Evolutionary conservation across 495 filamentous ascomycete species (phyloP), one percentile per base, ranked within the genome.

Genomic region (Apodospora peruviana): DNA sequence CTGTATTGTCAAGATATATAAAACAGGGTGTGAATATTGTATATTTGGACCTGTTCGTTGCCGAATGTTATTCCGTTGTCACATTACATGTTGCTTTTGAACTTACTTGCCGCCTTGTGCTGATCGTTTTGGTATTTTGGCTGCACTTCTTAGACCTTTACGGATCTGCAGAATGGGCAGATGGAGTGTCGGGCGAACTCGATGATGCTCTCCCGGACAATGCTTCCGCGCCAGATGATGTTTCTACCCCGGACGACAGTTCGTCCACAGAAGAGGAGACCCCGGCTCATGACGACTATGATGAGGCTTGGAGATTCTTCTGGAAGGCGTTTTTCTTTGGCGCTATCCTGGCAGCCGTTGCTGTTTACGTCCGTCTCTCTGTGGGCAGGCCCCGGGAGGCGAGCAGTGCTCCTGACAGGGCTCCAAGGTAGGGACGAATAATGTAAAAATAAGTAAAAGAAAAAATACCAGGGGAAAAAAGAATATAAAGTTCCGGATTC

Each of bases 241-340:
- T 3, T 17, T 16, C 37, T 20, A 9, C 37, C 18, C 9, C 37
- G 12, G 9, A 9, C 37, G 38, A 40, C 43, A 16, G 36, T 16
- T 32, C 23, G 25, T 22, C 40, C 34, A 42, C 41, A 19, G 45
- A 45, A 25, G 19, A 34, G 16, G 40, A 59, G 17, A 25, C 37
- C 22, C 21, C 41, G 34, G 37, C 22, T 20, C 18, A 34, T 17
- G 45, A 45, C 17, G 59, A 50, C 5, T 39, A 27, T 21, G 57
- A 51, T 14, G 65, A 60, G 2, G 59, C 57, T 17, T 71, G 60
- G 60, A 58, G 59, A 10, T 38, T 68, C 41, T 8, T 62, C 34
- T 59, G 62, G 47, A 71, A 70, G 62, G 61, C 58, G 11, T 50
- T 67, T 24, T 47, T 74, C 38, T 69, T 76, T 41, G 57, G 59